A percentile compares a stretch with the other conserved stretches of the same genome.
These are phyloP conservation scores for Pichia sp. DNA, from an alignment of 1,139 yeast genomes.

Conservation along the genomic window DNA sequence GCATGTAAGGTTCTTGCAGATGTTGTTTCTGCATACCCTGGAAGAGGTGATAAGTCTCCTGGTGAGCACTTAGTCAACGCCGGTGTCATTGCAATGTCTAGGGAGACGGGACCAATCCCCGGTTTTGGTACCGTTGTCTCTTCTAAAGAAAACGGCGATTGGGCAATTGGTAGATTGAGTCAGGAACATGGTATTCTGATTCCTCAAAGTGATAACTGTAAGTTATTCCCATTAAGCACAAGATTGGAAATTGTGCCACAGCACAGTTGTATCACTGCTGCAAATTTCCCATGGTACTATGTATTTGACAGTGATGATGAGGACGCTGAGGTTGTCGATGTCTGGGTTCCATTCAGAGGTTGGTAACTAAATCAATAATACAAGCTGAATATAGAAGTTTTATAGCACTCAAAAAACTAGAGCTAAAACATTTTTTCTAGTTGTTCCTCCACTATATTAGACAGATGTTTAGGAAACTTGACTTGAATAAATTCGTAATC, in stretches of 20 bases:
- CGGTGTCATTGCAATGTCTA: slow-evolving; percentile 63
- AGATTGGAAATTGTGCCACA: slow-evolving; percentile 57
- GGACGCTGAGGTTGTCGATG: slow-evolving; percentile 45
- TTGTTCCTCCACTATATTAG: too few species aligned
- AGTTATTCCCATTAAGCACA: slow-evolving; percentile 46
- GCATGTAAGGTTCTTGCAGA: slow-evolving; percentile 58
- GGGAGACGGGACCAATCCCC: slow-evolving; percentile 46
- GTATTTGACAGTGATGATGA: slow-evolving; percentile 35
- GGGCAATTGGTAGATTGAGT: slow-evolving; percentile 52
- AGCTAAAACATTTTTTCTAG: too few species aligned
- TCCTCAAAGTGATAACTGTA: slow-evolving; percentile 28
- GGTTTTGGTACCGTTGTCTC: slow-evolving; percentile 41
- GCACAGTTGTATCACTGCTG: slow-evolving; percentile 70
- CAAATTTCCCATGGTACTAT: slow-evolving; percentile 53
- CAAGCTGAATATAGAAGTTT: too few species aligned
- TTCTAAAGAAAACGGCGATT: slow-evolving; percentile 35
- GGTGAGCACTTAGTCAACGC: slow-evolving; percentile 66
- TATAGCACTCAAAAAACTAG: too few species aligned
- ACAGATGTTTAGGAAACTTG: too few species aligned
- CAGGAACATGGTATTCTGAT: slow-evolving; percentile 58
- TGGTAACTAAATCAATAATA: too few species aligned
- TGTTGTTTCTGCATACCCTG: slow-evolving; percentile 53
- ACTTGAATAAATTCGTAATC: slow-evolving; percentile 4
- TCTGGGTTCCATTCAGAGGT: slow-evolving; percentile 69
- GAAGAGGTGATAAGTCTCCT: slow-evolving; percentile 34